Percentiles rank a stretch among this genome's conserved stretches.
These are phyloP conservation scores for Aspergillus pseudoglaucus DNA, from an alignment of 2,329 filamentous ascomycete species.

Conservation along the genomic window DNA sequence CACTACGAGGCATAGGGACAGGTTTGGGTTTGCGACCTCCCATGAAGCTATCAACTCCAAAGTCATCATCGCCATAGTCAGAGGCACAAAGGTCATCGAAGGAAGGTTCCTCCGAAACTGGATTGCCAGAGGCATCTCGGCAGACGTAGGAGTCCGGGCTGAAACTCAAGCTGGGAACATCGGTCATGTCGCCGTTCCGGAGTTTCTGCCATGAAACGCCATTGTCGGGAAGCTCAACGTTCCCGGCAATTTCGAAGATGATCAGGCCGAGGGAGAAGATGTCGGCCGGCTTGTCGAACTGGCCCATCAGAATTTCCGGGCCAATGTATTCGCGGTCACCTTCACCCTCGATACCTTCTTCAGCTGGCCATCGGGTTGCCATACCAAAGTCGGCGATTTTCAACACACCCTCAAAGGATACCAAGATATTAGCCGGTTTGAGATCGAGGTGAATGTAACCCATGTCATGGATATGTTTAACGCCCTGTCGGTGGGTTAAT, in stretches of 20 bases:
- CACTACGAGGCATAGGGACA: conserved; percentile 35
- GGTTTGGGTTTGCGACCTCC: conserved; percentile 19
- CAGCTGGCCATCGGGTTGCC: conserved; percentile 71
- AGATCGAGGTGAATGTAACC: conserved; percentile 69
- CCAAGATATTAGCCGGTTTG: conserved; percentile 60
- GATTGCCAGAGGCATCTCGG: conserved; percentile 69
- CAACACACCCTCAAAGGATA: conserved; percentile 59
- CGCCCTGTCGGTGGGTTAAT: conserved; percentile 51
- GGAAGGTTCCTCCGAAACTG: conserved; percentile 43
- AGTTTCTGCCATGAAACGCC: conserved; percentile 86
- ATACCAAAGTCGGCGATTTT: conserved; percentile 65
- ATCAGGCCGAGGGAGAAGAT: conserved; percentile 92
- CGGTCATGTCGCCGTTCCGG: conserved; percentile 79
- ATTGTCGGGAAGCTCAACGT: conserved; percentile 89
- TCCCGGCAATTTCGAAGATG: conserved; percentile 88
- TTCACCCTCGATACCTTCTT: conserved; percentile 74
- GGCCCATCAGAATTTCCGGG: conserved; percentile 80
- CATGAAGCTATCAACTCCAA: conserved; percentile 32
- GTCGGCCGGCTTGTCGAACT: conserved; percentile 84
- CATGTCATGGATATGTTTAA: conserved; percentile 82
- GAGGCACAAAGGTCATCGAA: conserved; percentile 40
- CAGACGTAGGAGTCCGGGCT: conserved; percentile 63
- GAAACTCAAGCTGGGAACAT: conserved; percentile 81
- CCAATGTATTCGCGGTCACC: conserved; percentile 96
- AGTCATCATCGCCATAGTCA: conserved; percentile 39